phyloP scores from a whole-genome alignment of 768 basidiomycete genomes.

The Hortiboletus campestris region DNA sequence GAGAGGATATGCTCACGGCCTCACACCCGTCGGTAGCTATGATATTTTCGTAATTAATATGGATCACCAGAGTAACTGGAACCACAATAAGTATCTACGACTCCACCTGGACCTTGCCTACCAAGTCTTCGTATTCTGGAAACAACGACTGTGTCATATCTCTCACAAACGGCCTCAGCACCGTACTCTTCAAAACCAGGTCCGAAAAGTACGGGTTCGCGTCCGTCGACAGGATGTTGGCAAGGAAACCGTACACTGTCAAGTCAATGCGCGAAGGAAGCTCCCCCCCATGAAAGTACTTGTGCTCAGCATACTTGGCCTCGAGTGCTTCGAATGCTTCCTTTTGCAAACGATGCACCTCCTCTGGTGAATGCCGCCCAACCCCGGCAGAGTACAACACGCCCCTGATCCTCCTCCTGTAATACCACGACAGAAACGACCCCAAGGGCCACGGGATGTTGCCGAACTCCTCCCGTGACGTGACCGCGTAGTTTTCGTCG shows the following conservation, averaged over 20 bases:
- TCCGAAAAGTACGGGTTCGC: conserved; percentile 29
- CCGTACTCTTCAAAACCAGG: conserved; percentile 21
- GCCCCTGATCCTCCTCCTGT: conserved; percentile 16
- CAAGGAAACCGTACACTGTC: conserved; percentile 30
- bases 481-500: conserved; percentile 25
- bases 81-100: neutral
- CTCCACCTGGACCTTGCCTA: conserved; percentile 8
- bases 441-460: conserved; percentile 19
- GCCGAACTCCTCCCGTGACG: conserved; percentile 14
- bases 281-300: conserved; percentile 27
- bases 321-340: conserved; percentile 33
- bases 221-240: conserved; percentile 23
- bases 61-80: neutral
- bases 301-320: conserved; percentile 21
- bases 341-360: conserved; percentile 28
- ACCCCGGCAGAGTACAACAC: conserved; percentile 24
- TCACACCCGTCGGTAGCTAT: neutral
- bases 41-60: neutral
- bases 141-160: conserved; percentile 27
- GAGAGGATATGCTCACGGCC: neutral
- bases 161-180: conserved; percentile 18
- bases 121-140: conserved; percentile 26
- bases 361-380: conserved; percentile 34
- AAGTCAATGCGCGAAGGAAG: conserved; percentile 31
- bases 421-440: conserved; percentile 22